Percentiles rank a stretch among this genome's conserved stretches.
Conservation (phyloP, 805 yeast genomes). For the Wickerhamomyces subpelliculosus region DNA sequence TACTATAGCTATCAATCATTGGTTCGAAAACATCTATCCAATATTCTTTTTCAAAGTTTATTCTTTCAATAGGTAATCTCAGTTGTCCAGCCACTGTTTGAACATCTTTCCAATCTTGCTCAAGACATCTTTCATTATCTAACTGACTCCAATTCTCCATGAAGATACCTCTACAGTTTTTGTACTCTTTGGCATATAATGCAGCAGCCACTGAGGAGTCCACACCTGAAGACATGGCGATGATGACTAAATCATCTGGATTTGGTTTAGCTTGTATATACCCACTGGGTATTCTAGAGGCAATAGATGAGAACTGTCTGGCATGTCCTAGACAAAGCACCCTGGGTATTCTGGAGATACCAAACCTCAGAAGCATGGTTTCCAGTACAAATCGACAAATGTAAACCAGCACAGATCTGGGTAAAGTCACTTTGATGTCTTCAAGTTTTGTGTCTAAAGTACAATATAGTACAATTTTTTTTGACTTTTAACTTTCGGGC, state of each 20-base stretch:
- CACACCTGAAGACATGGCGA: slow-evolving; percentile 97
- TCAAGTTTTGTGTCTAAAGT: too few relatives aligned
- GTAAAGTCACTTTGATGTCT: too few relatives aligned
- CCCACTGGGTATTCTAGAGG: slow-evolving; percentile 10
- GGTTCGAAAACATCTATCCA: slow-evolving; percentile 93
- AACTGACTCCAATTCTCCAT: slow-evolving; percentile 69
- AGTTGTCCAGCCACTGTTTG: slow-evolving; percentile 53
- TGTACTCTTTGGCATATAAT: slow-evolving; percentile 44
- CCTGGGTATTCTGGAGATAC: not conserved
- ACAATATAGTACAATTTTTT: too few relatives aligned
- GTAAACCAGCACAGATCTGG: too few relatives aligned
- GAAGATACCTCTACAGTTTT: slow-evolving; percentile 71
- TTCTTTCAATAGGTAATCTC: slow-evolving; percentile 63
- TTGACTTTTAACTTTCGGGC: too few relatives aligned
- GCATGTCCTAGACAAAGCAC: not conserved
- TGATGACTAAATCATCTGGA: slow-evolving; percentile 52
- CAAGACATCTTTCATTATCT: slow-evolving; percentile 59
- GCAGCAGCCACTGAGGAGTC: slow-evolving; percentile 90
- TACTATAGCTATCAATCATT: slow-evolving; percentile 66
- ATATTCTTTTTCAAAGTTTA: slow-evolving; percentile 84
- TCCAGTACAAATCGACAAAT: too few relatives aligned
- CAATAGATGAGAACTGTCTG: not conserved
- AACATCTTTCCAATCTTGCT: slow-evolving; percentile 85
- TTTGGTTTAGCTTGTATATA: slow-evolving; percentile 38
- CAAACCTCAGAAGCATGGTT: too few relatives aligned